phyloP scores from a whole-genome alignment of 1,284 basidiomycete species.

The Sparassis latifolia region DNA sequence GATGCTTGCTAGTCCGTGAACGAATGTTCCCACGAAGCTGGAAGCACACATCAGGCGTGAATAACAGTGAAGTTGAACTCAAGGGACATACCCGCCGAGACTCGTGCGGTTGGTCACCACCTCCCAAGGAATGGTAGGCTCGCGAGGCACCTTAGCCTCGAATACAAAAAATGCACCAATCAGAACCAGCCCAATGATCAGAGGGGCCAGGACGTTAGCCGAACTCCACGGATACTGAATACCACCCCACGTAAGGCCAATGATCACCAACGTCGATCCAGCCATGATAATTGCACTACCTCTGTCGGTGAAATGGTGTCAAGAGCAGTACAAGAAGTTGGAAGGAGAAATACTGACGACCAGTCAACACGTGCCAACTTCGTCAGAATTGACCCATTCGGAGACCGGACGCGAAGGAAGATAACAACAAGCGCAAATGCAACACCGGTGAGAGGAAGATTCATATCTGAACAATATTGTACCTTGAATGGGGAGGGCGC shows the following conservation, averaged over 20 bases:
- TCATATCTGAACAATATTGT: constrained; percentile 10
- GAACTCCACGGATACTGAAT: constrained; percentile 34
- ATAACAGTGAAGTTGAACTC: background rate
- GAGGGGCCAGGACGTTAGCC: constrained; percentile 32
- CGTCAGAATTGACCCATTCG: constrained; percentile 18
- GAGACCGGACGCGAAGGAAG: constrained; percentile 19
- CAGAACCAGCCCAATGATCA: constrained; percentile 32
- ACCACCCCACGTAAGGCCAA: constrained; percentile 37
- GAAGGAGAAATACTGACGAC: constrained; percentile 21
- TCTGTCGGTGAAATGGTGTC: constrained; percentile 14
- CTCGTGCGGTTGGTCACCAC: constrained; percentile 13
- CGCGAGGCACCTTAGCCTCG: constrained; percentile 13
- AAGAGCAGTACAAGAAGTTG: background rate
- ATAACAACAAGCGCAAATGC: constrained; percentile 11
- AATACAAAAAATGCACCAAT: constrained; percentile 26
- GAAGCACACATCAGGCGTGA: background rate
- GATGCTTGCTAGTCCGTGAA: constrained; percentile 7
- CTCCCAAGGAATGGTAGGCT: constrained; percentile 14
- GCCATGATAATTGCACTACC: constrained; percentile 32
- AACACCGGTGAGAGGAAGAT: constrained; percentile 15
- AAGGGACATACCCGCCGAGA: constrained; percentile 11
- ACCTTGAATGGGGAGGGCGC: background rate
- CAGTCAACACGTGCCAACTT: constrained; percentile 31
- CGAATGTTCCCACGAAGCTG: constrained; percentile 10
- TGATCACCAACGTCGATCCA: constrained; percentile 23